Evolutionary conservation across 192 early-diverging fungal genomes (phyloP), one percentile per base, ranked within the genome.

Genomic region (Linnemannia zychae): DNA sequence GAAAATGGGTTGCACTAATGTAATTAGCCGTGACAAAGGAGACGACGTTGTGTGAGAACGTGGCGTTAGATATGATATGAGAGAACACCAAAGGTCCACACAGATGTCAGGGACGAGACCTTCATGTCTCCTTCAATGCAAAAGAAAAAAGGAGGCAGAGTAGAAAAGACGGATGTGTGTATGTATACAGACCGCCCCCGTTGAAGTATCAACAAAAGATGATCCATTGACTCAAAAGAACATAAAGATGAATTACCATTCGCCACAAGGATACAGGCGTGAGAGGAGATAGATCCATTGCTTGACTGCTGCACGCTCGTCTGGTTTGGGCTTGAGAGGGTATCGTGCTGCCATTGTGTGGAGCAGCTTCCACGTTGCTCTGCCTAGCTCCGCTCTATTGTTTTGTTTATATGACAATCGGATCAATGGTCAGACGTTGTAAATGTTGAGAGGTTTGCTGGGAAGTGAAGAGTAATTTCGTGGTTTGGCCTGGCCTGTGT

Each of bases 251-350:
- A 15, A 84, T 78, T 89, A 94, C 94, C 96, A 99, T 90, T 98
- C 97, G 63, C 98, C 98, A 80, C 98, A 99, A 18, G 98, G 98
- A 86, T 99, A 99, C 34, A 99, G 85, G 79, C 95, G 87, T 2
- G 95, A 95, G 67, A 98, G 92, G 38, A 97, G 82, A 74, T 91
- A 93, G 74, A 99, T 90, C 84, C 96, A 99, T 75, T 94, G 94
- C 50, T 87, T 90, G 67, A 98, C 86, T 0, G 97, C 94, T 38
- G 90, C 84, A 75, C 94, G 87, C 87, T 99, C 97, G 47, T 94
- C 94, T 24, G 72, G 44, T 2, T 91, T 94, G 20, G 98, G 98
- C 20, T 94, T 87, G 49, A 91, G 75, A 9, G 98, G 98, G 88
- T 95, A 99, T 83, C 97, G 82, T 37, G 94, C 93, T 38, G 94